A percentile compares a stretch with the other conserved stretches of the same genome.
Conservation (phyloP, 345 rosid genomes). For the Eutrema heterophyllum region DNA sequence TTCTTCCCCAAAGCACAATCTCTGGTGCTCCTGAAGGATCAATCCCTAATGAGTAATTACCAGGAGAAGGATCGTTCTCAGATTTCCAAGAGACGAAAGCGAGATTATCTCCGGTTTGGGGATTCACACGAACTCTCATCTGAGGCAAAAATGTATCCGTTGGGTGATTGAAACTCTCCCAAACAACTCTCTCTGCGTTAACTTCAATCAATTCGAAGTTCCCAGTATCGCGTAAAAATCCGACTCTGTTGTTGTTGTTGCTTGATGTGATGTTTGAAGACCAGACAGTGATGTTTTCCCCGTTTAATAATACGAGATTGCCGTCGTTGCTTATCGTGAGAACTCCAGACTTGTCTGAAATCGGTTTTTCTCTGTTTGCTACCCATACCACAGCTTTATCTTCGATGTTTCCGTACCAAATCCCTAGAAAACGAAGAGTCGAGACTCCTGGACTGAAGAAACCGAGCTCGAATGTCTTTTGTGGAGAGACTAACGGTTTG, state of each 20-base stretch:
- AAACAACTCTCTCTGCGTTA: conserved; percentile 25
- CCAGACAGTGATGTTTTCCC: conserved; percentile 41
- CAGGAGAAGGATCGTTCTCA: conserved; percentile 50
- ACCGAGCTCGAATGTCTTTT: conserved; percentile 30
- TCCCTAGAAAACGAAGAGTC: conserved; percentile 20
- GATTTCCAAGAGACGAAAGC: conserved; percentile 59
- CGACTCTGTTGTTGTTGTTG: conserved; percentile 30
- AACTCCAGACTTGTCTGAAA: conserved; percentile 40
- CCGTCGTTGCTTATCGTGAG: conserved; percentile 47
- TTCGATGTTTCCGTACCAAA: conserved; percentile 32
- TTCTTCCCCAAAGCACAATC: conserved; percentile 62
- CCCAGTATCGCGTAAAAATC: conserved; percentile 24
- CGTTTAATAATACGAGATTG: conserved; percentile 44
- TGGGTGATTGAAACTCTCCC: conserved; percentile 67
- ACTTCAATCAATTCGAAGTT: conserved; percentile 32
- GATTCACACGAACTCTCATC: conserved; percentile 50
- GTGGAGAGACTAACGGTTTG: conserved; percentile 22
- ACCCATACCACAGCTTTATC: conserved; percentile 34
- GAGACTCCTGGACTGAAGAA: conserved; percentile 33
- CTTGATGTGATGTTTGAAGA: conserved; percentile 29
- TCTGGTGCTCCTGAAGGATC: conserved; percentile 67
- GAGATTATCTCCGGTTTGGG: conserved; percentile 36
- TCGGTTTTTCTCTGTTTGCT: conserved; percentile 58
- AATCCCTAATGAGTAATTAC: conserved; percentile 53
- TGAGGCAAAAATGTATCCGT: conserved; percentile 57